A percentile compares a stretch with the other conserved stretches of the same genome.
Evolutionary conservation across 169 alveolate genomes (phyloP).

Genomic region (Besnoitia besnoiti): DNA sequence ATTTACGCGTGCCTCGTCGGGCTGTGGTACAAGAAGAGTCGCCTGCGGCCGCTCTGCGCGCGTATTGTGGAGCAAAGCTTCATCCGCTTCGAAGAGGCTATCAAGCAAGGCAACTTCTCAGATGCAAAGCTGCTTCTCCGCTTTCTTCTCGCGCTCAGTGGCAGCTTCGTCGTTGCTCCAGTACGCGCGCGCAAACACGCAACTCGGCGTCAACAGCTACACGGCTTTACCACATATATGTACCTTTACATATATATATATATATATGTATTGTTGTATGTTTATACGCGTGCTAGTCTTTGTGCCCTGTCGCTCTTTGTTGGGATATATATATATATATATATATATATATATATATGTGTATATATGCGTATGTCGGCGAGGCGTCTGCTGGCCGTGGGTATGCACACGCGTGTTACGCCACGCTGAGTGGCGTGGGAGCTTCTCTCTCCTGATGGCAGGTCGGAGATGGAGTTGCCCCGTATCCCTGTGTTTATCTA

Average conservation of each 20-base stretch:
- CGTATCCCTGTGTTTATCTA: too few species aligned
- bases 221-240: too few species aligned
- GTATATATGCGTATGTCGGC: neutral
- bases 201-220: neutral
- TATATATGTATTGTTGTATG: neutral
- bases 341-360: neutral
- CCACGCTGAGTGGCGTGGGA: too few species aligned
- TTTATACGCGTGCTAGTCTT: neutral
- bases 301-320: too few species aligned
- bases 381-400: neutral
- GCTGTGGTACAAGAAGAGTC: conserved; percentile 13
- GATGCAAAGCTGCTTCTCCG: conserved; percentile 35
- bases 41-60: neutral
- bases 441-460: too few species aligned
- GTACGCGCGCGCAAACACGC: neutral
- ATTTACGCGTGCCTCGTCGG: conserved; percentile 54
- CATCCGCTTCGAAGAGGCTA: neutral
- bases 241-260: neutral
- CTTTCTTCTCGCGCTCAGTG: conserved; percentile 37
- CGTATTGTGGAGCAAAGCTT: neutral
- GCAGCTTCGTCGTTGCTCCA: conserved; percentile 21
- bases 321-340: neutral
- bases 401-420: neutral
- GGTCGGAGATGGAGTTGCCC: too few species aligned
- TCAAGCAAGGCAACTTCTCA: conserved; percentile 8